Conservation (phyloP, 148 eudicot genomes). For the Silene latifolia region DNA sequence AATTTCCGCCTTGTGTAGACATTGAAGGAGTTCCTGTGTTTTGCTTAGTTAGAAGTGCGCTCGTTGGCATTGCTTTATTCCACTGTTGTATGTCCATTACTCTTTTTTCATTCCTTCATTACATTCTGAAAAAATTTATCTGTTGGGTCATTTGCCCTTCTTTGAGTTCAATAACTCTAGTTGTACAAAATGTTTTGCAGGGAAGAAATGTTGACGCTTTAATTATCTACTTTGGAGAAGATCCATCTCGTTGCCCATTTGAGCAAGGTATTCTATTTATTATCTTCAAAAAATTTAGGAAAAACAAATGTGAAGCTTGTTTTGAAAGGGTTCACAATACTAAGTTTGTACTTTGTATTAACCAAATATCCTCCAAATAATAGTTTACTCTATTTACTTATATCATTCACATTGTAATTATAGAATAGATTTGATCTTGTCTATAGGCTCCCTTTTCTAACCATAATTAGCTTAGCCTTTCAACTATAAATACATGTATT, state of each 20-base stretch:
- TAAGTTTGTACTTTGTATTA: too few species aligned
- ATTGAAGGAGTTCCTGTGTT: conserved; percentile 55
- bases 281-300: not conserved
- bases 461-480: too few species aligned
- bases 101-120: not conserved
- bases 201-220: conserved; percentile 60
- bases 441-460: too few species aligned
- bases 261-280: conserved; percentile 58
- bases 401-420: too few species aligned
- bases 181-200: conserved; percentile 25
- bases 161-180: not conserved
- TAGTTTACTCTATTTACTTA: too few species aligned
- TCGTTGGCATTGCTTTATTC: conserved; percentile 63
- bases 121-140: not conserved
- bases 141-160: not conserved
- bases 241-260: conserved; percentile 63
- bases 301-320: not conserved
- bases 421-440: too few species aligned
- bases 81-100: conserved; percentile 42
- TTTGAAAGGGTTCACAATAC: too few species aligned
- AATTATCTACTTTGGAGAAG: conserved; percentile 73
- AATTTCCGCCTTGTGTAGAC: conserved; percentile 25
- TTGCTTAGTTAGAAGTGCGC: conserved; percentile 65
- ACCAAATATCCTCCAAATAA: too few species aligned
- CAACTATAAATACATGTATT: too few species aligned